phyloP scores from a whole-genome alignment of 2,329 filamentous ascomycete species.

The Curvularia eragrostidis region DNA sequence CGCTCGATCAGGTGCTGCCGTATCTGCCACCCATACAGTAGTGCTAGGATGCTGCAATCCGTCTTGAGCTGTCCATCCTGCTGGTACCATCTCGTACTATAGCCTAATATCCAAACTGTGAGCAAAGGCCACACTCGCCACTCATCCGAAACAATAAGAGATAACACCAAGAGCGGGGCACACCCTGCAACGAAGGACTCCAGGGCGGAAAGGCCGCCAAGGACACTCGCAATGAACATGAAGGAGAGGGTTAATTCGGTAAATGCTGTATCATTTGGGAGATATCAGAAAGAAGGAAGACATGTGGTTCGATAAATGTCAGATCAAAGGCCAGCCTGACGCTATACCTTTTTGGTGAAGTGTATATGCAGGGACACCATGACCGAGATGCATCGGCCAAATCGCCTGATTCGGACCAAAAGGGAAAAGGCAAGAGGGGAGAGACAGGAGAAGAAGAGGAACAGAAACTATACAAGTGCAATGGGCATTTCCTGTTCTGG shows the following conservation, averaged over 20 bases:
- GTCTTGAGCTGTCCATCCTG: conserved; percentile 29
- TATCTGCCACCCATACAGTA: conserved; percentile 16
- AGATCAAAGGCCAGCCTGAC: conserved; percentile 16
- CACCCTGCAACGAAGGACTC: conserved; percentile 13
- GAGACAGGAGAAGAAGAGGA: neutral
- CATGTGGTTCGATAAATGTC: conserved; percentile 15
- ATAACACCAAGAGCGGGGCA: conserved; percentile 11
- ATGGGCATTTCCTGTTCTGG: neutral
- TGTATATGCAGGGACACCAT: conserved; percentile 27
- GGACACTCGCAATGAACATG: conserved; percentile 23
- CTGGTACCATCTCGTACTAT: conserved; percentile 24
- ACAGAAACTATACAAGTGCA: neutral
- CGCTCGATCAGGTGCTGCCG: conserved; percentile 16
- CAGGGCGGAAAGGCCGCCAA: conserved; percentile 24
- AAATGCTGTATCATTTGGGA: conserved; percentile 11
- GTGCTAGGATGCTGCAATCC: conserved; percentile 29
- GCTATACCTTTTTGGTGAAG: conserved; percentile 32
- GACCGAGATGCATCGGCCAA: conserved; percentile 3
- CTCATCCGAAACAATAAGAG: conserved; percentile 11
- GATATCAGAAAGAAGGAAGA: conserved; percentile 7
- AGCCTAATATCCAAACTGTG: conserved; percentile 29
- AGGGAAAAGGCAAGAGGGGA: neutral
- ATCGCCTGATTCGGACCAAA: neutral
- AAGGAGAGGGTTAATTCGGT: conserved; percentile 8
- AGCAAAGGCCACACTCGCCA: conserved; percentile 28